These are phyloP conservation scores for Serendipita vermifera DNA, from an alignment of 768 basidiomycete species.

Conservation along the genomic window DNA sequence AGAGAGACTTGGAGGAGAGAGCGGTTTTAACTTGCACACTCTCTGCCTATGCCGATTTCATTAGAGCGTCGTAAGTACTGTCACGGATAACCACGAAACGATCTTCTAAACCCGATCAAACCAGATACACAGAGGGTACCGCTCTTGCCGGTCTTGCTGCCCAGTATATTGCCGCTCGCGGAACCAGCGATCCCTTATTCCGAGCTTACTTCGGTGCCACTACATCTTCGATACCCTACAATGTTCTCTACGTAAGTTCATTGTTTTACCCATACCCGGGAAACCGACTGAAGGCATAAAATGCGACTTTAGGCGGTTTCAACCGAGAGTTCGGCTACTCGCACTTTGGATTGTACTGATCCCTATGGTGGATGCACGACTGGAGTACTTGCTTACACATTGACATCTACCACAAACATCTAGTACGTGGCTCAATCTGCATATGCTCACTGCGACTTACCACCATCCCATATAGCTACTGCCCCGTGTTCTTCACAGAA, in stretches of 20 bases:
- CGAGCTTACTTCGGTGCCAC: conserved; percentile 28
- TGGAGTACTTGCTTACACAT: conserved; percentile 36
- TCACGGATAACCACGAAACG: conserved; percentile 16
- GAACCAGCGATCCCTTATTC: conserved; percentile 29
- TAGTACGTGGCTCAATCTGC: conserved; percentile 22
- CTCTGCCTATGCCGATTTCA: conserved; percentile 26
- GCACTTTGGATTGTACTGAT: conserved; percentile 35
- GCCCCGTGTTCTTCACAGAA: conserved; percentile 36
- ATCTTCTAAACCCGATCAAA: background rate
- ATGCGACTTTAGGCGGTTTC: conserved; percentile 29
- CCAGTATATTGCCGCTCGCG: conserved; percentile 28
- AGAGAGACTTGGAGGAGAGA: conserved; percentile 24
- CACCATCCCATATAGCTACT: conserved; percentile 15
- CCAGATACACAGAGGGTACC: conserved; percentile 31
- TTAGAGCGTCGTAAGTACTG: conserved; percentile 25
- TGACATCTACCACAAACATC: conserved; percentile 34
- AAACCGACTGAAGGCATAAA: background rate
- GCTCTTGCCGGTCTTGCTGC: conserved; percentile 25
- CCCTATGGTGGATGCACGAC: conserved; percentile 22
- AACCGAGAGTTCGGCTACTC: conserved; percentile 28
- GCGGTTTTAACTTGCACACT: conserved; percentile 28
- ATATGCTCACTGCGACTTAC: background rate
- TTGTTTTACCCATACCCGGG: background rate
- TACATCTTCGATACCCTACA: conserved; percentile 25
- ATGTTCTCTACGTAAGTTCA: conserved; percentile 21